Evolutionary conservation across 2,329 filamentous ascomycete species (phyloP).

Genomic region (Trichoderma sp.): DNA sequence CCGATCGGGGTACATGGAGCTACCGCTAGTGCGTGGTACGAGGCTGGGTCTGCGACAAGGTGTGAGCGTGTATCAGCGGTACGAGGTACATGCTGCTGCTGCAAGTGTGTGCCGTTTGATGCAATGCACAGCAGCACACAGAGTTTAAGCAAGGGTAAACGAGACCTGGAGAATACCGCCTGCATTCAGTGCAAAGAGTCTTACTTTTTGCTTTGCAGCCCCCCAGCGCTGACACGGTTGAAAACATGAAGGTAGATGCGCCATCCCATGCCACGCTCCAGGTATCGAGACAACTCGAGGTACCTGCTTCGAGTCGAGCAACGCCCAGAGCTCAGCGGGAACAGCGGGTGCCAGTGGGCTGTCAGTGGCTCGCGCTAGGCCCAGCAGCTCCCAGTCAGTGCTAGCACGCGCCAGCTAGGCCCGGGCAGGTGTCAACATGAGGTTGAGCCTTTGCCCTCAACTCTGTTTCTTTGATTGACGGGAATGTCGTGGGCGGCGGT

Average conservation of each 20-base stretch:
- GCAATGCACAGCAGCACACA: not conserved
- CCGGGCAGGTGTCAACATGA: not conserved
- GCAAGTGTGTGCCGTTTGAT: not conserved
- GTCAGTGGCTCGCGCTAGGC: constrained; percentile 12
- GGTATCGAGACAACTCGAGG: not conserved
- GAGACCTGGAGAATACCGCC: not conserved
- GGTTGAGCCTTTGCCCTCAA: not conserved
- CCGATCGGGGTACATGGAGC: not conserved
- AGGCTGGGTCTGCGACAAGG: not conserved
- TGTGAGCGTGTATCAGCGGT: not conserved
- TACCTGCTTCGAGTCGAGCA: not conserved
- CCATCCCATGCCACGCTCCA: not conserved
- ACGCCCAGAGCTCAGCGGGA: constrained; percentile 1
- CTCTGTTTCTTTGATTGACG: not conserved
- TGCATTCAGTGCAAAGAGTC: not conserved
- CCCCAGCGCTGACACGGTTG: too few species aligned
- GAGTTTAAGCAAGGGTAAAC: not conserved
- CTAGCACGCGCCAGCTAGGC: not conserved
- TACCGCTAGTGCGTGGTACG: constrained; percentile 1
- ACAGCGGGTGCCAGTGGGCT: constrained; percentile 24
- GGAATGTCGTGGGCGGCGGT: not conserved
- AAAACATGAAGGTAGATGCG: not conserved
- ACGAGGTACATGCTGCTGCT: not conserved
- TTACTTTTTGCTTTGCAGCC: not conserved
- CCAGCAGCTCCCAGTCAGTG: constrained; percentile 10